phyloP scores from a whole-genome alignment of 106 monocot species.

The Phalaenopsis aphrodite region DNA sequence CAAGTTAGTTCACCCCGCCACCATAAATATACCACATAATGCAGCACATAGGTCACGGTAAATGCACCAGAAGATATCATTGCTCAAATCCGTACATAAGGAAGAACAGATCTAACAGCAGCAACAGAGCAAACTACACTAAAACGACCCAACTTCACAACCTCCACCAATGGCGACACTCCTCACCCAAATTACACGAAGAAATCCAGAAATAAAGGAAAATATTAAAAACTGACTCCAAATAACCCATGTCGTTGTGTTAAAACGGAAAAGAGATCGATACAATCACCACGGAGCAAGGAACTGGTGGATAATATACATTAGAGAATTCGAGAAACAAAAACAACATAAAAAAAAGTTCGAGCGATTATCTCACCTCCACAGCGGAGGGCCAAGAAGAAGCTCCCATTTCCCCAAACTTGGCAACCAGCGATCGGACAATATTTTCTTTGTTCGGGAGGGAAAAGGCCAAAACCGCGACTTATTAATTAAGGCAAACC shows the following conservation, averaged over 20 bases:
- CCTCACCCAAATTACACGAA: background rate
- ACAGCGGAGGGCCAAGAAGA: constrained; percentile 31
- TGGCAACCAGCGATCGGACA: background rate
- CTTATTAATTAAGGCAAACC: too few species aligned
- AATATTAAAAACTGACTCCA: background rate
- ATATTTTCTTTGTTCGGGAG: background rate
- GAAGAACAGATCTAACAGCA: background rate
- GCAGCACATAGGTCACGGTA: background rate
- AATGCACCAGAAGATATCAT: background rate
- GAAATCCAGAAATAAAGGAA: background rate
- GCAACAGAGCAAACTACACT: background rate
- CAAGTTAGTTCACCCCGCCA: background rate
- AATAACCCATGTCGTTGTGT: too few species aligned
- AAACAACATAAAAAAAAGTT: background rate
- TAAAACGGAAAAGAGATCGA: background rate
- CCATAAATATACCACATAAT: background rate
- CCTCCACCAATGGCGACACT: background rate
- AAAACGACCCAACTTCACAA: background rate
- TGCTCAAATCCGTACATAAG: background rate
- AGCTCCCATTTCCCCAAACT: background rate
- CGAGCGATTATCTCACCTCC: constrained; percentile 18
- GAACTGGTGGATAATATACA: background rate
- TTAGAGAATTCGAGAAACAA: background rate
- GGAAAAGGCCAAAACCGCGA: too few species aligned
- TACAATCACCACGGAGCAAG: background rate